These are phyloP conservation scores for Lentinula detonsa DNA, from an alignment of 768 basidiomycete genomes.

Conservation along the genomic window DNA sequence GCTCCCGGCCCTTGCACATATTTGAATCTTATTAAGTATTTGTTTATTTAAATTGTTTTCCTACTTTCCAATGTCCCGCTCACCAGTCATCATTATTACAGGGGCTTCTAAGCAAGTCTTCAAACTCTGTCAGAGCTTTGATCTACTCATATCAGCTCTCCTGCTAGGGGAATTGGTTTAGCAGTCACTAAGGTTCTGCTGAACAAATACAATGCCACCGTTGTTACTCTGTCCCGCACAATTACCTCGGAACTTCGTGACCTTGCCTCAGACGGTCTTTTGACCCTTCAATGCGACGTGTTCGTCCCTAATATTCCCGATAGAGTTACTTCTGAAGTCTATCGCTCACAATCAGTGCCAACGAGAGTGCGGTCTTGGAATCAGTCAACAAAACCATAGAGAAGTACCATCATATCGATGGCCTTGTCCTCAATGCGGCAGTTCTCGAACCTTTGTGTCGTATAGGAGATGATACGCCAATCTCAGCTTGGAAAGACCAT, in stretches of 20 bases:
- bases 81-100: constrained; percentile 69
- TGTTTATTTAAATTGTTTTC: neutral
- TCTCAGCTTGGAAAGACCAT: constrained; percentile 60
- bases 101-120: constrained; percentile 73
- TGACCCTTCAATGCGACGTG: constrained; percentile 69
- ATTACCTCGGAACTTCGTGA: constrained; percentile 55
- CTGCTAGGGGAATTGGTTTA: constrained; percentile 65
- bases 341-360: constrained; percentile 37
- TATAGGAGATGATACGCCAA: constrained; percentile 41
- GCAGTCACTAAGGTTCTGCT: constrained; percentile 68
- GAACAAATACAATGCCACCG: constrained; percentile 52
- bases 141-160: neutral
- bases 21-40: neutral
- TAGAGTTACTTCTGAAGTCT: constrained; percentile 6
- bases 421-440: constrained; percentile 82
- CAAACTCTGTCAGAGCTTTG: neutral
- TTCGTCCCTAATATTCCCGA: constrained; percentile 32
- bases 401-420: constrained; percentile 64
- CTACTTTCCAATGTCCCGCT: constrained; percentile 4
- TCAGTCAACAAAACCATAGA: constrained; percentile 49
- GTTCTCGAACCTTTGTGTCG: constrained; percentile 63
- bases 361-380: constrained; percentile 45
- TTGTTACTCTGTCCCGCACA: constrained; percentile 74
- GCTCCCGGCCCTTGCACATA: neutral
- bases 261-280: constrained; percentile 42